Conservation (phyloP, 2,329 filamentous ascomycete genomes). For the Penicillium sp. region DNA sequence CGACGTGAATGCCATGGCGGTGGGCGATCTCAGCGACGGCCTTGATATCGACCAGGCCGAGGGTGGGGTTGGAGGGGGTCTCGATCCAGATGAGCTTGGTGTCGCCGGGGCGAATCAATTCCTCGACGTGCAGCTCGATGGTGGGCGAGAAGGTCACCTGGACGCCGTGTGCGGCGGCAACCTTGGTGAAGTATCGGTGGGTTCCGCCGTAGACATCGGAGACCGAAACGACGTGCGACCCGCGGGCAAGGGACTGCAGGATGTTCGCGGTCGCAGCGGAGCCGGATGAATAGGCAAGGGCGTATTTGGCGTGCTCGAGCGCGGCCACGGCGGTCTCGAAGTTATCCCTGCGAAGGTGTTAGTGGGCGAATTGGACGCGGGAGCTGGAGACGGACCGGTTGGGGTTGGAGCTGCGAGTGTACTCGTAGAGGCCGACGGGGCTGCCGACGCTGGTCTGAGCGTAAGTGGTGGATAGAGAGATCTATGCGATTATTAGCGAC, state of each 20-base stretch:
- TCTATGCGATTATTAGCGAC: slow-evolving; percentile 46
- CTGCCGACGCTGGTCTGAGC: slow-evolving; percentile 85
- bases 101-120: slow-evolving; percentile 74
- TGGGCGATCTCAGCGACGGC: slow-evolving; percentile 81
- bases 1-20: slow-evolving; percentile 82
- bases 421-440: slow-evolving; percentile 87
- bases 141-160: slow-evolving; percentile 90
- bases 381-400: slow-evolving; percentile 60
- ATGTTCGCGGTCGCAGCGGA: slow-evolving; percentile 91
- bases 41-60: slow-evolving; percentile 88
- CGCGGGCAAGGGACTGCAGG: slow-evolving; percentile 84
- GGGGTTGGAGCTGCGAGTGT: slow-evolving; percentile 88
- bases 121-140: slow-evolving; percentile 83
- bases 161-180: slow-evolving; percentile 90
- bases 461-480: slow-evolving; percentile 94
- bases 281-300: slow-evolving; percentile 90
- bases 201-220: slow-evolving; percentile 98
- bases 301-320: slow-evolving; percentile 87
- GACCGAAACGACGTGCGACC: slow-evolving; percentile 92
- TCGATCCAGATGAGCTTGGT: slow-evolving; percentile 98
- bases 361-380: not conserved
- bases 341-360: slow-evolving; percentile 61
- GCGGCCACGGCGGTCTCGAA: slow-evolving; percentile 90
- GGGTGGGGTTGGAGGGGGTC: slow-evolving; percentile 88
- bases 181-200: slow-evolving; percentile 98